These are phyloP conservation scores for Pythium angustatum DNA, from an alignment of 352 stramenopile species.

Conservation along the genomic window DNA sequence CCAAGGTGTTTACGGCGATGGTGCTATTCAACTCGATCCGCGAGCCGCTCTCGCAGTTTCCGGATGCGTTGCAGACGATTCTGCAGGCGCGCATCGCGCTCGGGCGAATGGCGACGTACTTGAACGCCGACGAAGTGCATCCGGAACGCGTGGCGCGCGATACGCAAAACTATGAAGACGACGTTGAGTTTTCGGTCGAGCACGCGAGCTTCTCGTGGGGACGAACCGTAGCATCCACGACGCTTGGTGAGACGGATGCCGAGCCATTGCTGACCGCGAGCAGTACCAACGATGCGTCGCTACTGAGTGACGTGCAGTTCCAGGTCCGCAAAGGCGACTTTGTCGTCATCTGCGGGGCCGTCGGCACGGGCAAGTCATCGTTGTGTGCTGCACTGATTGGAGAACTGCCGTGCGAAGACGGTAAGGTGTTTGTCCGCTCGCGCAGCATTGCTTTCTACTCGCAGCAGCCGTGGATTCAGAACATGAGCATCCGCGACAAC, in stretches of 20 bases:
- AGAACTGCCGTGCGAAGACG: constrained; percentile 72
- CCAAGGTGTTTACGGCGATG: constrained; percentile 41
- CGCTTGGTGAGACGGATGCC: not conserved
- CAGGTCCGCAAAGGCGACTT: constrained; percentile 40
- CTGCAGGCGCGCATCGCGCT: constrained; percentile 27
- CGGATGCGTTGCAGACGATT: constrained; percentile 15
- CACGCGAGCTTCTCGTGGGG: constrained; percentile 10
- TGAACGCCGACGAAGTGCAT: constrained; percentile 15
- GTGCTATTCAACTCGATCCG: constrained; percentile 33
- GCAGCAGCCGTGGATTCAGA: constrained; percentile 93
- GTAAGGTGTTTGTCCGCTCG: constrained; percentile 42
- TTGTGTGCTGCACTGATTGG: constrained; percentile 44
- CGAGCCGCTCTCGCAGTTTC: constrained; percentile 27
- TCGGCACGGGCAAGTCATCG: constrained; percentile 54
- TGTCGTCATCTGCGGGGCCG: constrained; percentile 44
- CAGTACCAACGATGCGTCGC: not conserved
- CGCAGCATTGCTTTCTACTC: constrained; percentile 61
- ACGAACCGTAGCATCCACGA: constrained; percentile 5
- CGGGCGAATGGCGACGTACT: constrained; percentile 21
- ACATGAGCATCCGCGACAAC: constrained; percentile 93
- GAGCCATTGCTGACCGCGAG: not conserved
- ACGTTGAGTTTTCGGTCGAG: constrained; percentile 9
- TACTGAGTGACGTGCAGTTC: constrained; percentile 33
- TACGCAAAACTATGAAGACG: not conserved
- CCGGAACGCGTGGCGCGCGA: constrained; percentile 5